These are phyloP conservation scores for Avicennia marina DNA, from an alignment of 257 asterid species.

Conservation along the genomic window DNA sequence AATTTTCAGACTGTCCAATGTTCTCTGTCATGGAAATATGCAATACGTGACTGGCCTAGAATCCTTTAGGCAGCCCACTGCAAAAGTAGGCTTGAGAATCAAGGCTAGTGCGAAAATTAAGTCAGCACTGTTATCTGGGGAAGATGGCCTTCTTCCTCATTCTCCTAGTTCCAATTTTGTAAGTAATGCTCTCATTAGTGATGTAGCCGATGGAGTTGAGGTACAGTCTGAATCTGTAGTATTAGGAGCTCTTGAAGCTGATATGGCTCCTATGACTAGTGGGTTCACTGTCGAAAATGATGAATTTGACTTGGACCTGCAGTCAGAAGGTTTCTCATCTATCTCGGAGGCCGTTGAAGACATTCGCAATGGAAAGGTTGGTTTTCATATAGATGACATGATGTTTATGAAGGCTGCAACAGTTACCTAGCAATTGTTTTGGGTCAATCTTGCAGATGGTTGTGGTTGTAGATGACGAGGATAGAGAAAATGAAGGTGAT, in stretches of 20 bases:
- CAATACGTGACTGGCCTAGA: conserved; percentile 36
- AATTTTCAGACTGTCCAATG: conserved; percentile 46
- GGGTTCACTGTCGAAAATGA: conserved; percentile 56
- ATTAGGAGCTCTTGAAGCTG: conserved; percentile 66
- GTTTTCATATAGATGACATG: conserved; percentile 14
- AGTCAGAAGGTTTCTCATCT: conserved; percentile 74
- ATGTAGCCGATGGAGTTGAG: conserved; percentile 49
- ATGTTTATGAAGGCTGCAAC: not conserved
- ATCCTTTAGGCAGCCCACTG: conserved; percentile 31
- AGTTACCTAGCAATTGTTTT: conserved; percentile 7
- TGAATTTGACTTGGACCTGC: conserved; percentile 69
- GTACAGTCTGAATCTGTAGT: conserved; percentile 49
- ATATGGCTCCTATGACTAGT: conserved; percentile 44
- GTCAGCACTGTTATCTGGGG: conserved; percentile 47
- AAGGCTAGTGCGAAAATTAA: conserved; percentile 35
- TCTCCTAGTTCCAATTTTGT: conserved; percentile 24
- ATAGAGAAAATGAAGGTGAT: conserved; percentile 98
- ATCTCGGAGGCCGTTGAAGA: conserved; percentile 82
- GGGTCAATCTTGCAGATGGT: conserved; percentile 60
- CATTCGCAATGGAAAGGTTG: conserved; percentile 84
- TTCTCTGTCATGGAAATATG: conserved; percentile 35
- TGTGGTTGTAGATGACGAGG: conserved; percentile 94
- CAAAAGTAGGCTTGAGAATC: conserved; percentile 36
- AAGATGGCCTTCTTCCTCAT: conserved; percentile 40
- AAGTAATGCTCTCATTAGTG: conserved; percentile 32